A percentile compares a stretch with the other conserved stretches of the same genome.
These are phyloP conservation scores for Crithidia expoeki DNA, from an alignment of 208 protist genomes.

Conservation along the genomic window DNA sequence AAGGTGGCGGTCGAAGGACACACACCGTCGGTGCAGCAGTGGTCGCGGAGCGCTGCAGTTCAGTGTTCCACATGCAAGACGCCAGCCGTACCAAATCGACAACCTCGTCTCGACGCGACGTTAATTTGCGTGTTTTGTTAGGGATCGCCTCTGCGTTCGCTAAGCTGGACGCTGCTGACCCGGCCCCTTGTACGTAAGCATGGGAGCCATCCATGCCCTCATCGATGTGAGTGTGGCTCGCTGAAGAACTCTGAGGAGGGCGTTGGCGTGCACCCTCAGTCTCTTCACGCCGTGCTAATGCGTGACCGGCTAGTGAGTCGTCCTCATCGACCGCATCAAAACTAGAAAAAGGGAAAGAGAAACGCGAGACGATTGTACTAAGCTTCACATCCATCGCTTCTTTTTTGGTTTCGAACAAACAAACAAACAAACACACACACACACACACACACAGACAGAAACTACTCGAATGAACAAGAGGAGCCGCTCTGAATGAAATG, in stretches of 20 bases:
- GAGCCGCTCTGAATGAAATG: too few relatives aligned
- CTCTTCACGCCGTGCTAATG: background rate
- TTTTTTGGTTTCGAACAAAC: too few relatives aligned
- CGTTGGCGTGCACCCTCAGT: too few relatives aligned
- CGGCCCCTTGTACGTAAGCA: conserved; percentile 2
- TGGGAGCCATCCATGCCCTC: conserved; percentile 10
- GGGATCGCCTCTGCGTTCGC: background rate
- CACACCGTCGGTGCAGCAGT: conserved; percentile 14
- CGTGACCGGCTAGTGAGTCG: background rate
- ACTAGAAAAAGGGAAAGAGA: conserved; percentile 2
- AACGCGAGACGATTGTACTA: conserved; percentile 20
- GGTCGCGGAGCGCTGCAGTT: conserved; percentile 19
- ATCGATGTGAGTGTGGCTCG: background rate
- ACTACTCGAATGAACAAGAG: too few relatives aligned
- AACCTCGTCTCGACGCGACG: background rate
- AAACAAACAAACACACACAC: too few relatives aligned
- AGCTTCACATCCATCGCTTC: conserved; percentile 19
- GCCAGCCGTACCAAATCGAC: conserved; percentile 12
- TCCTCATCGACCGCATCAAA: conserved; percentile 6
- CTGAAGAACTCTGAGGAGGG: background rate
- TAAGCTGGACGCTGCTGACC: background rate
- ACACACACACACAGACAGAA: too few relatives aligned
- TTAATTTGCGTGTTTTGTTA: background rate
- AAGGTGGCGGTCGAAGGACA: conserved; percentile 23
- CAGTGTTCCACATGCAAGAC: conserved; percentile 32